Base-by-base conservation (phyloP, 805 yeast genomes). In the Monosporozyma siamensis region DNA sequence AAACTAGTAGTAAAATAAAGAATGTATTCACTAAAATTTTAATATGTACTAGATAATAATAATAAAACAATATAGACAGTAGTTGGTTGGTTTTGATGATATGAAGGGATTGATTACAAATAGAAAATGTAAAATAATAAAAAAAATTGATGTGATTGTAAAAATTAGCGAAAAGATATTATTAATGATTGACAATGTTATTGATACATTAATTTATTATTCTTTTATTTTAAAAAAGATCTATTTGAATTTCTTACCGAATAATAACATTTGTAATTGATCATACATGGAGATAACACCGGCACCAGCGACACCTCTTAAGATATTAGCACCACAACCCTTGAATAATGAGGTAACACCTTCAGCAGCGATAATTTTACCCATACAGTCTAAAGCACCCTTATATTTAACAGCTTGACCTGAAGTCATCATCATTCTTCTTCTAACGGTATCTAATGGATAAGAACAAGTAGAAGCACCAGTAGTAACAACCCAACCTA, bases 391-490 rank as follows among this genome's bases (percentile, higher is more conserved):
- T 69, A 85, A 77, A 60, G 96, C 95, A 76, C 95, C 92, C 67
- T 80, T 74, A 78, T 88, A 88, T 77, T 89, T 88, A 64, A 88
- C 95, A 66, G 95, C 95, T 77, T 87, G 95, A 74, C 97, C 97
- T 59, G 97, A 89, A 62, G 97, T 88, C 97, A 88, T 88, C 97
- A 88, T 88, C 97, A 88, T 88, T 84, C 97, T 87, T 85, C 97
- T 87, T 84, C 97, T 89, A 68, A 88, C 88, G 67, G 97, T 88
- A 75, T 88, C 97, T 73, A 89, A 84, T 80, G 97, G 97, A 83
- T 88, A 88, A 69, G 96, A 87, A 69, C 95, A 95, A 58, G 96
- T 87, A 61, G 96, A 89, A 66, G 97, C 95, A 82, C 88, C 95
- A 58, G 95, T 88, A 72, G 97, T 88, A 65, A 88, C 96, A 71